Base-by-base conservation (phyloP, 345 rosid genomes). In the Rhodamnia rubescens region DNA sequence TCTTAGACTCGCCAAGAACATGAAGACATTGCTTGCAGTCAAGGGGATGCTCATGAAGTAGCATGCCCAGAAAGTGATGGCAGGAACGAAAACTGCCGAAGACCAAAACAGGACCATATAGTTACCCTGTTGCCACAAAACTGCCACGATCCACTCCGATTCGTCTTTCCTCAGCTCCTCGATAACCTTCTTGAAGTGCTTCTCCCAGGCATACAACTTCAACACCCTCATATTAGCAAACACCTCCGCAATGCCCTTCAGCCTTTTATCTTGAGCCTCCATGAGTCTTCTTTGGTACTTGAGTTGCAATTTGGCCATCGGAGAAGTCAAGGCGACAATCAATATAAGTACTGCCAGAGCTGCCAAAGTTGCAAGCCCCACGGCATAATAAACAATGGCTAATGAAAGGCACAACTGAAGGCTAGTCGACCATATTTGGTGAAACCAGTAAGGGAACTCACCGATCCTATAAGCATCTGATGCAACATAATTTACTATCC, bases 131-230 rank as follows among this genome's bases (percentile, higher is more conserved):
- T 86, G 89, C 53, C 80, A 55, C 36, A 88, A 87, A 59, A 87
- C 82, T 42, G 50, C 64, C 26, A 74, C 52, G 29, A 92, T 81
- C 90, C 90, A 90, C 55, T 50, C 44, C 11, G 86, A 85, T 82
- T 92, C 96, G 10, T 88, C 91, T 55, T 81, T 88, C 89, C 93
- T 88, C 40, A 89, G 82, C 44, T 52, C 27, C 52, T 88, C 90
- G 14, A 91, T 88, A 4, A 87, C 88, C 24, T 90, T 88, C 90
- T 87, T 88, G 89, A 92, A 93, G 84, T 90, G 90, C 13, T 74
- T 87, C 82, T 93, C 94, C 94, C 94, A 92, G 8, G 93, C 94
- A 84, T 91, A 88, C 87, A 93, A 47, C 86, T 93, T 93, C 88
- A 92, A 75, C 42, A 92, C 84, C 86, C 89, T 93, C 92, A 93